phyloP scores from a whole-genome alignment of 2,329 filamentous ascomycete genomes.

The Penicillium sclerotigenum region DNA sequence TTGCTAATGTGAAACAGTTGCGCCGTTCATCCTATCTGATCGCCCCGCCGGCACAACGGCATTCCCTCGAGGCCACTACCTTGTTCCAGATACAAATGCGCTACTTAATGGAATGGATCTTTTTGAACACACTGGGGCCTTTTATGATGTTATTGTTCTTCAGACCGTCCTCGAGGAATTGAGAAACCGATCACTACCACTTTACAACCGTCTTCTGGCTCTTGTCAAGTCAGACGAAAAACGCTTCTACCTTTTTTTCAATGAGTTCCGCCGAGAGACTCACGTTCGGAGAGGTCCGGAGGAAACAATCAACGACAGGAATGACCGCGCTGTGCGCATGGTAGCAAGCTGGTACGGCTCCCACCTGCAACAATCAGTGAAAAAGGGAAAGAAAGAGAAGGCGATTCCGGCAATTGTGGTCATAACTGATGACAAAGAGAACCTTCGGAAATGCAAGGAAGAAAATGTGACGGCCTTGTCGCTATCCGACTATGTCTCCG shows the following conservation, averaged over 20 bases:
- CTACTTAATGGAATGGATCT: constrained; percentile 94
- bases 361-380: constrained; percentile 65
- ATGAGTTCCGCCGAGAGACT: constrained; percentile 93
- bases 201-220: constrained; percentile 89
- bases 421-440: constrained; percentile 89
- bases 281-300: constrained; percentile 70
- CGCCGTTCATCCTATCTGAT: constrained; percentile 83
- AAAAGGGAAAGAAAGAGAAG: constrained; percentile 52
- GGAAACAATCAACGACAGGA: constrained; percentile 93
- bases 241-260: constrained; percentile 98
- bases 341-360: constrained; percentile 88
- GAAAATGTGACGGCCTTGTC: constrained; percentile 68
- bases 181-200: constrained; percentile 84
- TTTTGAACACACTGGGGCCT: constrained; percentile 86
- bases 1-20: constrained; percentile 51
- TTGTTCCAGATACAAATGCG: constrained; percentile 94
- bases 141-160: constrained; percentile 94
- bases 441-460: constrained; percentile 73
- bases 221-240: constrained; percentile 95
- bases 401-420: constrained; percentile 77
- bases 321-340: constrained; percentile 83
- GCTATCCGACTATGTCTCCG: constrained; percentile 73
- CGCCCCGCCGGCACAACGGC: constrained; percentile 77
- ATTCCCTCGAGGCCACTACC: constrained; percentile 85
- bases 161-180: constrained; percentile 97